A percentile compares a stretch with the other conserved stretches of the same genome.
phyloP scores from a whole-genome alignment of 768 basidiomycete species.

The Gymnopilus dilepis region DNA sequence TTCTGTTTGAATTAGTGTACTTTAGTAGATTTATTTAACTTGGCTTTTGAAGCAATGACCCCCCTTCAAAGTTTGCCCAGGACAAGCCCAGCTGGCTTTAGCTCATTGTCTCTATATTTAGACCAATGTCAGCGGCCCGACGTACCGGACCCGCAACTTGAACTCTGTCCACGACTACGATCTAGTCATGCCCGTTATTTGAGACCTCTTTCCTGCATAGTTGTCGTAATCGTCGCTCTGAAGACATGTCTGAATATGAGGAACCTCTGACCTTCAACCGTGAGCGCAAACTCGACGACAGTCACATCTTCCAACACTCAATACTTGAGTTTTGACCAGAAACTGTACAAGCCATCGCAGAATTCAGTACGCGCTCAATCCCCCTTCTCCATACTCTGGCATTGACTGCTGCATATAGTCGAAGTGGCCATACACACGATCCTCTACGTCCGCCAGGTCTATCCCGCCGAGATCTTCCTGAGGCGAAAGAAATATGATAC shows the following conservation, averaged over 20 bases:
- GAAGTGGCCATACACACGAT: constrained; percentile 95
- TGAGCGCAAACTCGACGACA: constrained; percentile 13
- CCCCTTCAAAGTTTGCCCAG: too few species aligned
- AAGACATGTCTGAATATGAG: constrained; percentile 33
- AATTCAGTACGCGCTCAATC: constrained; percentile 61
- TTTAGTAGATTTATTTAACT: background rate
- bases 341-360: constrained; percentile 65
- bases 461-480: constrained; percentile 87
- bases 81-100: too few species aligned
- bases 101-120: too few species aligned
- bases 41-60: background rate
- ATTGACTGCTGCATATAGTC: constrained; percentile 50
- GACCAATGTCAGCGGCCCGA: background rate
- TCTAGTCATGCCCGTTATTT: background rate
- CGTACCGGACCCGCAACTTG: background rate
- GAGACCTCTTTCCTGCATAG: background rate
- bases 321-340: constrained; percentile 42
- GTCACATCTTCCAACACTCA: background rate
- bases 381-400: background rate
- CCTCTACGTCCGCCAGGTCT: constrained; percentile 88
- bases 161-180: background rate
- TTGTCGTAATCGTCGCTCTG: background rate
- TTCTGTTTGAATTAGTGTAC: background rate
- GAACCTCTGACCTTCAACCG: constrained; percentile 38
- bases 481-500: constrained; percentile 89